Evolutionary conservation across 1,139 yeast genomes (phyloP).

Genomic region (Yamadazyma spencermartinsiae): DNA sequence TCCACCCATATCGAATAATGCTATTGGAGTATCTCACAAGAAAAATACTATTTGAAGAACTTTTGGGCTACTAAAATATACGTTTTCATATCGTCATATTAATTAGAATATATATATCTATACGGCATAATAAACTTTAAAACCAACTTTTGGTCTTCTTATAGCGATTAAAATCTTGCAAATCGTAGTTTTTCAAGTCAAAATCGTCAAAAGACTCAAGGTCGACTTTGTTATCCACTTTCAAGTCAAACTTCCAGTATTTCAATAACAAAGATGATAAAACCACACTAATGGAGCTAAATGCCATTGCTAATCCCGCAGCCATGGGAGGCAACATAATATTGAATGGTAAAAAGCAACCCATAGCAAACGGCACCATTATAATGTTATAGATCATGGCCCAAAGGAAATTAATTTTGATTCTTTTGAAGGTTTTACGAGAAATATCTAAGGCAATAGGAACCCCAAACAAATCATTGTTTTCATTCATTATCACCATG

Average conservation of each 20-base stretch:
- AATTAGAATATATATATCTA: background rate
- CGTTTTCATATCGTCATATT: background rate
- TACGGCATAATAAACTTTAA: background rate
- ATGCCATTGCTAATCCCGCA: constrained; percentile 93
- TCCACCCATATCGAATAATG: background rate
- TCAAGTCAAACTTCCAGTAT: constrained; percentile 52
- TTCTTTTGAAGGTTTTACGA: constrained; percentile 65
- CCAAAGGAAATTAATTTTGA: constrained; percentile 81
- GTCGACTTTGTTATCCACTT: constrained; percentile 20
- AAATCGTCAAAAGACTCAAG: constrained; percentile 27
- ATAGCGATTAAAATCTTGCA: constrained; percentile 30
- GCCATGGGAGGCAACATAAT: constrained; percentile 81
- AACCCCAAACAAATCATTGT: constrained; percentile 60
- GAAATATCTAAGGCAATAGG: constrained; percentile 75
- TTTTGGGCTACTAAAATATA: too few relatives aligned
- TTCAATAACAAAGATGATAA: constrained; percentile 72
- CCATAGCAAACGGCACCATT: constrained; percentile 98
- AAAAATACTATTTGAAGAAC: background rate
- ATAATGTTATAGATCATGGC: constrained; percentile 81
- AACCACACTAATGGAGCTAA: constrained; percentile 88
- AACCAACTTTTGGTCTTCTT: constrained; percentile 13
- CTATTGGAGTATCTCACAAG: background rate
- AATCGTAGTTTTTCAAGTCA: constrained; percentile 29
- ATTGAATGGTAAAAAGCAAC: constrained; percentile 76
- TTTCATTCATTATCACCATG: constrained; percentile 58